A percentile compares a stretch with the other conserved stretches of the same genome.
These are phyloP conservation scores for Coemansia sp. DNA, from an alignment of 192 early-diverging fungal genomes.

Conservation along the genomic window DNA sequence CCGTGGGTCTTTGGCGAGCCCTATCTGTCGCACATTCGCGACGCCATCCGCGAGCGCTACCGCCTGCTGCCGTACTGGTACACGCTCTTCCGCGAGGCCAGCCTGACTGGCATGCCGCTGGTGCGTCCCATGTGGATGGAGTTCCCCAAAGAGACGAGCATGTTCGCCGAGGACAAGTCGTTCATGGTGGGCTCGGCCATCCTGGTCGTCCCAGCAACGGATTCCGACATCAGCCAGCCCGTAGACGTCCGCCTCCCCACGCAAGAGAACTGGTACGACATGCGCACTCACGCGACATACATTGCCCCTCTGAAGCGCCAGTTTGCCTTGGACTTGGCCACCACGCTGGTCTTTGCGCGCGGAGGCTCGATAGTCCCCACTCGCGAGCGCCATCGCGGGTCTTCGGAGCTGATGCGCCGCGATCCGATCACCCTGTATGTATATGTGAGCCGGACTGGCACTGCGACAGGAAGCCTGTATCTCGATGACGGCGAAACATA, in stretches of 20 bases:
- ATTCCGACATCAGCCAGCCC: slow-evolving; percentile 28
- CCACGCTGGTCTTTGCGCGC: slow-evolving; percentile 85
- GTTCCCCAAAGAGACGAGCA: slow-evolving; percentile 77
- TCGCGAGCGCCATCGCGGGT: slow-evolving; percentile 82
- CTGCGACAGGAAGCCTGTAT: slow-evolving; percentile 81
- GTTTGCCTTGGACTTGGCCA: slow-evolving; percentile 65
- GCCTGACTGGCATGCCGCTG: slow-evolving; percentile 74
- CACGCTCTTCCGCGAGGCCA: slow-evolving; percentile 86
- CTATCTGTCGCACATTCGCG: slow-evolving; percentile 75
- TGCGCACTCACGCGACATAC: slow-evolving; percentile 49
- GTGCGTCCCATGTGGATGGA: slow-evolving; percentile 89
- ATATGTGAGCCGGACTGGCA: slow-evolving; percentile 67
- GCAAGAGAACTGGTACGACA: slow-evolving; percentile 64
- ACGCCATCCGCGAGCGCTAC: slow-evolving; percentile 83
- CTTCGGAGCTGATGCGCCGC: slow-evolving; percentile 73
- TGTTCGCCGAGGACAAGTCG: slow-evolving; percentile 85
- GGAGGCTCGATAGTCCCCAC: slow-evolving; percentile 90
- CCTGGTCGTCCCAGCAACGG: slow-evolving; percentile 72
- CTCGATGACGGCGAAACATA: slow-evolving; percentile 91
- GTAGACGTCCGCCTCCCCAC: slow-evolving; percentile 77
- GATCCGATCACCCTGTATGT: slow-evolving; percentile 95
- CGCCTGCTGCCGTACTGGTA: slow-evolving; percentile 89
- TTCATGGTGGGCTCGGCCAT: slow-evolving; percentile 90
- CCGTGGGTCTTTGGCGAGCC: slow-evolving; percentile 96
- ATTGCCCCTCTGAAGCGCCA: slow-evolving; percentile 56